These are phyloP conservation scores for Ceratobasidium sp. DNA, from an alignment of 1,284 basidiomycete species.

Conservation along the genomic window DNA sequence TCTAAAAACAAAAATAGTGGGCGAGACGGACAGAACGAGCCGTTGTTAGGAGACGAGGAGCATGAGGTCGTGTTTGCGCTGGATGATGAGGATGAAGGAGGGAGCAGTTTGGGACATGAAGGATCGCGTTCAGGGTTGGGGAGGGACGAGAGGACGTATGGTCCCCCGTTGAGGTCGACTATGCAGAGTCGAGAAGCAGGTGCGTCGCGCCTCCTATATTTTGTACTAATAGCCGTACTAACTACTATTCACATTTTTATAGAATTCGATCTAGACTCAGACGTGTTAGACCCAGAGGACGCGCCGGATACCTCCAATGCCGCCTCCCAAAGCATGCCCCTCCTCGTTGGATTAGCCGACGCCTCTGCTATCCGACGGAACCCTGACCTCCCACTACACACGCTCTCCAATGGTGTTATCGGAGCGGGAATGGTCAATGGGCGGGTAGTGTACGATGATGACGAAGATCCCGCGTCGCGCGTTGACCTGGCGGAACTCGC, in stretches of 20 bases:
- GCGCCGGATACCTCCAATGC: slow-evolving; percentile 58
- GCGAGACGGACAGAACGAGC: slow-evolving; percentile 45
- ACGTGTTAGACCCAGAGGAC: slow-evolving; percentile 69
- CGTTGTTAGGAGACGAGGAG: slow-evolving; percentile 46
- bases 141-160: slow-evolving; percentile 51
- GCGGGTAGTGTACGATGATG: slow-evolving; percentile 45
- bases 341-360: slow-evolving; percentile 79
- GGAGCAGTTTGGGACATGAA: slow-evolving; percentile 31
- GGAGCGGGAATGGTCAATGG: slow-evolving; percentile 43
- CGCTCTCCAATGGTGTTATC: slow-evolving; percentile 56
- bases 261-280: slow-evolving; percentile 83
- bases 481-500: slow-evolving; percentile 74
- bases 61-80: slow-evolving; percentile 45
- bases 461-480: slow-evolving; percentile 52
- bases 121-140: not conserved
- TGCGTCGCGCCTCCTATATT: slow-evolving; percentile 57
- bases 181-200: slow-evolving; percentile 75
- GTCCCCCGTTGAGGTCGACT: slow-evolving; percentile 73
- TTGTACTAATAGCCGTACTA: slow-evolving; percentile 29
- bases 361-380: slow-evolving; percentile 66
- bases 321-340: slow-evolving; percentile 66
- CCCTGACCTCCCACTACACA: slow-evolving; percentile 63
- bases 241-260: slow-evolving; percentile 40
- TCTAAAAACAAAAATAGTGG: slow-evolving; percentile 31
- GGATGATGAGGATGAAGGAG: slow-evolving; percentile 46